Conservation (phyloP, 495 filamentous ascomycete species). For the Staphylotrichum longicolle region DNA sequence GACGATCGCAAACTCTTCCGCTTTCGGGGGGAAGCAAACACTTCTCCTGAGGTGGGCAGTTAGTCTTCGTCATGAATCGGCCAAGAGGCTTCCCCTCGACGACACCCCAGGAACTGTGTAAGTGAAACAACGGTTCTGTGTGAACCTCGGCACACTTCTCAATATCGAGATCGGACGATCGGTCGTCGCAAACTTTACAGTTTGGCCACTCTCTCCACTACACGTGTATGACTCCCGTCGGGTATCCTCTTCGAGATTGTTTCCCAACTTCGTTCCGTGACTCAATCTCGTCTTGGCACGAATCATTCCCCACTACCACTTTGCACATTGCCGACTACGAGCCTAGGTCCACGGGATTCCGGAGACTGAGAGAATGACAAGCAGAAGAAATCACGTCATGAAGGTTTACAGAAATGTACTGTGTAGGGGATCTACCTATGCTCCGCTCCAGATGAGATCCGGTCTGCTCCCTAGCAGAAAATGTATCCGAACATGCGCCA, state of each 20-base stretch:
- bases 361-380: not conserved
- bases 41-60: not conserved
- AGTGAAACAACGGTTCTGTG: too few species aligned
- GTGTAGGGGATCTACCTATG: not conserved
- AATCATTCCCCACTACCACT: not conserved
- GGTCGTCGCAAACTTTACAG: too few species aligned
- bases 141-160: too few species aligned
- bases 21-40: not conserved
- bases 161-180: too few species aligned
- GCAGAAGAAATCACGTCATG: not conserved
- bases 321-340: not conserved
- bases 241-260: too few species aligned
- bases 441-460: not conserved
- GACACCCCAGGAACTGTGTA: too few species aligned
- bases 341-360: not conserved
- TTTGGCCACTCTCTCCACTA: too few species aligned
- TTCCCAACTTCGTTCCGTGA: not conserved
- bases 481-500: not conserved
- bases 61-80: not conserved
- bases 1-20: slow-evolving; percentile 3
- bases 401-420: not conserved
- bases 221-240: too few species aligned
- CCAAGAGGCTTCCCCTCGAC: too few species aligned
- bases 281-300: not conserved
- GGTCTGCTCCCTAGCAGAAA: not conserved